phyloP scores from a whole-genome alignment of 345 rosid species.

The Euphorbia pulcherrima region DNA sequence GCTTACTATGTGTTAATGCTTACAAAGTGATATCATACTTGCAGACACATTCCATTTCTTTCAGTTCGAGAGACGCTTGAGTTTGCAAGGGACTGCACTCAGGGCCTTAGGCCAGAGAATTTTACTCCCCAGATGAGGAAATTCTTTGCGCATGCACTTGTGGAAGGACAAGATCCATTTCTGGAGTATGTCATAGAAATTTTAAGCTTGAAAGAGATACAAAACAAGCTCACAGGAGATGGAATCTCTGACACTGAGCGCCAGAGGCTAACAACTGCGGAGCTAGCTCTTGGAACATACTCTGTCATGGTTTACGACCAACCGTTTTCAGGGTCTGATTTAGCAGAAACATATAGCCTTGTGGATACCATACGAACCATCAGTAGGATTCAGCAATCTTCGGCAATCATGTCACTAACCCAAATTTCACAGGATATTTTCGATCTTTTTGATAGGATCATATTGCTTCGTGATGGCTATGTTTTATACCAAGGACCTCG shows the following conservation, averaged over 20 bases:
- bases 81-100: conserved; percentile 40
- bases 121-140: conserved; percentile 37
- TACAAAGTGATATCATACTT: background rate
- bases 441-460: conserved; percentile 30
- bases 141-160: conserved; percentile 39
- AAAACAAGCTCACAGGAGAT: conserved; percentile 28
- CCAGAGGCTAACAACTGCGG: conserved; percentile 38
- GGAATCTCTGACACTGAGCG: conserved; percentile 26
- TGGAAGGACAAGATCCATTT: conserved; percentile 38
- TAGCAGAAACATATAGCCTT: conserved; percentile 25
- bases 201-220: conserved; percentile 26
- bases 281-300: conserved; percentile 29
- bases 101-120: conserved; percentile 35
- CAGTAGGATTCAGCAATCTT: conserved; percentile 35
- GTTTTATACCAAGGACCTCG: conserved; percentile 34
- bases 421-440: conserved; percentile 30
- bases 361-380: conserved; percentile 31
- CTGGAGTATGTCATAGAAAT: conserved; percentile 32
- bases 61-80: conserved; percentile 35
- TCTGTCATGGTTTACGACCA: conserved; percentile 35
- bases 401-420: conserved; percentile 28
- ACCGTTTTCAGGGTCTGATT: conserved; percentile 30
- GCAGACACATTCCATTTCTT: conserved; percentile 34
- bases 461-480: conserved; percentile 21
- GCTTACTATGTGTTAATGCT: too few relatives aligned